A percentile compares a stretch with the other conserved stretches of the same genome.
phyloP scores from a whole-genome alignment of 306 rosid genomes.

The Trichosanthes cucumerina region DNA sequence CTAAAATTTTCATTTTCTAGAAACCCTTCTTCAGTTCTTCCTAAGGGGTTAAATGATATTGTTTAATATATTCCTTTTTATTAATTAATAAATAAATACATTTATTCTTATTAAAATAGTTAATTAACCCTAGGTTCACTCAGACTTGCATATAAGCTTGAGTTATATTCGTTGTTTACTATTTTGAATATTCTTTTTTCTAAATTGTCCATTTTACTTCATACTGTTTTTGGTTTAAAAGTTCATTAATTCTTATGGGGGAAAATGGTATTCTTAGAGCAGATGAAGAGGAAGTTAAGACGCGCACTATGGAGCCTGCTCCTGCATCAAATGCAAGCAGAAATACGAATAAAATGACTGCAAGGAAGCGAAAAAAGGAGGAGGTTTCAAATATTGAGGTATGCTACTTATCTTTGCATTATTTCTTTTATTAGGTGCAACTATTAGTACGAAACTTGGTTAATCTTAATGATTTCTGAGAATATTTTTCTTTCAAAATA shows the following conservation, averaged over 20 bases:
- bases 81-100: background rate
- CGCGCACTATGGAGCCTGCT: background rate
- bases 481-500: background rate
- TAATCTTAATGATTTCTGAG: background rate
- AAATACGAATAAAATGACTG: background rate
- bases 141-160: background rate
- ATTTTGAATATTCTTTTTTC: background rate
- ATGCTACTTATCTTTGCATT: background rate
- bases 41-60: background rate
- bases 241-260: background rate
- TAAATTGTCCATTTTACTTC: background rate
- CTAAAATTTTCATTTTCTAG: background rate
- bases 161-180: background rate
- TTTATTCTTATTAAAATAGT: background rate
- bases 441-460: background rate
- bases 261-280: constrained; percentile 5
- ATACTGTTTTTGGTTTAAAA: background rate
- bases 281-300: background rate
- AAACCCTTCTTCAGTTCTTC: background rate
- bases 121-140: background rate
- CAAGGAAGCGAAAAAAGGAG: constrained; percentile 3
- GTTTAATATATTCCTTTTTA: background rate
- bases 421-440: background rate
- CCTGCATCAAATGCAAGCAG: background rate
- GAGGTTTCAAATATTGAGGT: background rate